phyloP scores from a whole-genome alignment of 2,329 filamentous ascomycete genomes.

The Calonectria ilicicola region DNA sequence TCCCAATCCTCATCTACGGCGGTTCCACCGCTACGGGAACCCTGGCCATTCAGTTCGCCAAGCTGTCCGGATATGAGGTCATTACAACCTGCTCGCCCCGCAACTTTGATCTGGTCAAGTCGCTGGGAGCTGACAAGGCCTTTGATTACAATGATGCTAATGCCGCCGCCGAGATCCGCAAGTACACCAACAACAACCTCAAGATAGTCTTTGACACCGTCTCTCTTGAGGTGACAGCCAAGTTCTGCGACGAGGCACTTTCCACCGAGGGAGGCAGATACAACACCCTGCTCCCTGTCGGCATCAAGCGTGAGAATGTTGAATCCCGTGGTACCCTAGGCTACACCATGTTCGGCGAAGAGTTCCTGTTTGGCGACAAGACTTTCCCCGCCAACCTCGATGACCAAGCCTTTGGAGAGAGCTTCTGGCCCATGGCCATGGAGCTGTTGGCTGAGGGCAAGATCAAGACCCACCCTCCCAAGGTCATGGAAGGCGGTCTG shows the following conservation, averaged over 20 bases:
- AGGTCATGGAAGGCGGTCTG: slow-evolving; percentile 45
- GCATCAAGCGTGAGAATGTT: slow-evolving; percentile 50
- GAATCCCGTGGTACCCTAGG: slow-evolving; percentile 51
- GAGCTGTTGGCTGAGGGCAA: slow-evolving; percentile 50
- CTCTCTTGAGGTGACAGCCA: slow-evolving; percentile 23
- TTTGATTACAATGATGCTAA: slow-evolving; percentile 18
- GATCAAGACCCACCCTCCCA: slow-evolving; percentile 50
- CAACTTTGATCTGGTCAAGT: slow-evolving; percentile 26
- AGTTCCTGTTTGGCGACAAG: slow-evolving; percentile 40
- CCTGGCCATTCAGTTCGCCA: slow-evolving; percentile 17
- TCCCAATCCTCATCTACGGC: slow-evolving; percentile 19
- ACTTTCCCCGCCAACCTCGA: slow-evolving; percentile 38
- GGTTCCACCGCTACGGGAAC: slow-evolving; percentile 18
- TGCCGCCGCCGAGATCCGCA: neutral
- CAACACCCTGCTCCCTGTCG: slow-evolving; percentile 52
- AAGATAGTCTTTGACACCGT: slow-evolving; percentile 10
- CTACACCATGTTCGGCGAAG: slow-evolving; percentile 55
- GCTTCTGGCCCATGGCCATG: slow-evolving; percentile 51
- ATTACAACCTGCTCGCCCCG: slow-evolving; percentile 17
- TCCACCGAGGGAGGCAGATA: slow-evolving; percentile 51
- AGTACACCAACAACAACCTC: slow-evolving; percentile 1
- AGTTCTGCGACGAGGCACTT: slow-evolving; percentile 47
- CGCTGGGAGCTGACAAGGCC: slow-evolving; percentile 12
- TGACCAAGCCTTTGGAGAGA: slow-evolving; percentile 51
- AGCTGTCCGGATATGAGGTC: neutral